Percentiles rank a stretch among this genome's conserved stretches.
phyloP scores from a whole-genome alignment of 495 filamentous ascomycete species.

The Lasiosphaeria miniovina region DNA sequence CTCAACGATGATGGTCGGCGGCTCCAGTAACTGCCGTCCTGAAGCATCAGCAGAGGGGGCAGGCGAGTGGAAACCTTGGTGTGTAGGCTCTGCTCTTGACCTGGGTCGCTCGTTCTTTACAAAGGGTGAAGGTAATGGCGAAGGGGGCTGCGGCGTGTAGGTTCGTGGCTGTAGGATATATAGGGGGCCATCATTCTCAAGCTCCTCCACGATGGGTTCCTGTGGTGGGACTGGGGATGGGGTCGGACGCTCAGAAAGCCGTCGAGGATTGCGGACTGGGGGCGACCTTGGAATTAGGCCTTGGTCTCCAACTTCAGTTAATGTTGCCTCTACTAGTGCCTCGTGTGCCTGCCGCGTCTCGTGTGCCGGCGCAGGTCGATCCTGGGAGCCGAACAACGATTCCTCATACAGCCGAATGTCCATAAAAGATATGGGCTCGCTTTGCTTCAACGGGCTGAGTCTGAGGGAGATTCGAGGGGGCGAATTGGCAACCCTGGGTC shows the following conservation, averaged over 20 bases:
- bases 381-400: not conserved
- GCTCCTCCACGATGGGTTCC: conserved; percentile 8
- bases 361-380: conserved; percentile 1
- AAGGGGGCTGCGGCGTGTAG: conserved; percentile 51
- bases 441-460: conserved; percentile 24
- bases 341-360: not conserved
- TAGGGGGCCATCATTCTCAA: conserved; percentile 32
- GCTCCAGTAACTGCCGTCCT: conserved; percentile 12
- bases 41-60: conserved; percentile 3
- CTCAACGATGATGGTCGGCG: not conserved
- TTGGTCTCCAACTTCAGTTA: not conserved
- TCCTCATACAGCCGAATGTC: conserved; percentile 18
- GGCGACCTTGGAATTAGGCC: conserved; percentile 9
- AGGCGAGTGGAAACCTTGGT: conserved; percentile 3
- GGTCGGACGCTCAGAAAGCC: conserved; percentile 25
- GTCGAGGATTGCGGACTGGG: conserved; percentile 30
- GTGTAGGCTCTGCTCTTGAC: conserved; percentile 5
- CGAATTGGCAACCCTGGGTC: conserved; percentile 20
- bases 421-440: conserved; percentile 15
- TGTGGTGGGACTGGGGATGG: conserved; percentile 12
- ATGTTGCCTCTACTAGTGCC: not conserved
- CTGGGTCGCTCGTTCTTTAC: conserved; percentile 11
- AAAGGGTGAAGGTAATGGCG: conserved; percentile 45
- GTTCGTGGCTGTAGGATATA: conserved; percentile 52
- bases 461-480: conserved; percentile 34